These are phyloP conservation scores for Leccinum subgranulosum DNA, from an alignment of 768 basidiomycete species.

Conservation along the genomic window DNA sequence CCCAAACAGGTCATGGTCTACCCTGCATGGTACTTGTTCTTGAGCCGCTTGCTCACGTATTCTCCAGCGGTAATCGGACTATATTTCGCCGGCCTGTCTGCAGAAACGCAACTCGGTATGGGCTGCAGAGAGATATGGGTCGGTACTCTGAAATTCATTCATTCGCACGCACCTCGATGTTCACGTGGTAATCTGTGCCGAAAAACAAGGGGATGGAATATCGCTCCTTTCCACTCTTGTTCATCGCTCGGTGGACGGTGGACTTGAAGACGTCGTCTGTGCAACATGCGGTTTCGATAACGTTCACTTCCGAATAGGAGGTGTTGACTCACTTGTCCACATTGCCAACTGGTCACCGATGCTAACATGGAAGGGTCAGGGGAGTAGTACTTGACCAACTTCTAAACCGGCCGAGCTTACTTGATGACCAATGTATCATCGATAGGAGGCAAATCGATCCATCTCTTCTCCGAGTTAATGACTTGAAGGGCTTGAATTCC, in stretches of 20 bases:
- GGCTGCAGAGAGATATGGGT: conserved; percentile 23
- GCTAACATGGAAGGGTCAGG: conserved; percentile 39
- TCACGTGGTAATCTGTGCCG: conserved; percentile 83
- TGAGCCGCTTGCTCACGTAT: conserved; percentile 72
- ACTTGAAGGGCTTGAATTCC: conserved; percentile 77
- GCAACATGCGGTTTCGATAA: not conserved
- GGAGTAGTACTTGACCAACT: not conserved
- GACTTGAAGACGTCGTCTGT: conserved; percentile 88
- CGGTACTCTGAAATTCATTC: not conserved
- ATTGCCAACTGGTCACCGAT: conserved; percentile 86
- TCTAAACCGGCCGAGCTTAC: conserved; percentile 35
- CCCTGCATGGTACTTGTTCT: conserved; percentile 36
- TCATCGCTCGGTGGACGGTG: conserved; percentile 83
- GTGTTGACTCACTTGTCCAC: conserved; percentile 69
- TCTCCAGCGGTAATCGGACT: conserved; percentile 75
- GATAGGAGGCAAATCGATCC: conserved; percentile 81
- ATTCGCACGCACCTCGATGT: conserved; percentile 55
- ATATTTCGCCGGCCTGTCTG: conserved; percentile 61
- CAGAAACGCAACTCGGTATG: conserved; percentile 48
- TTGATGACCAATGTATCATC: conserved; percentile 85
- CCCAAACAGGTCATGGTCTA: not conserved
- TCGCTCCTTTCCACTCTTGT: conserved; percentile 62
- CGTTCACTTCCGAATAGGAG: too few relatives aligned
- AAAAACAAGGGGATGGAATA: conserved; percentile 94
- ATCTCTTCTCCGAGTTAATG: conserved; percentile 67